Conservation (phyloP, 2,329 filamentous ascomycete species). For the Penicillium sp. region DNA sequence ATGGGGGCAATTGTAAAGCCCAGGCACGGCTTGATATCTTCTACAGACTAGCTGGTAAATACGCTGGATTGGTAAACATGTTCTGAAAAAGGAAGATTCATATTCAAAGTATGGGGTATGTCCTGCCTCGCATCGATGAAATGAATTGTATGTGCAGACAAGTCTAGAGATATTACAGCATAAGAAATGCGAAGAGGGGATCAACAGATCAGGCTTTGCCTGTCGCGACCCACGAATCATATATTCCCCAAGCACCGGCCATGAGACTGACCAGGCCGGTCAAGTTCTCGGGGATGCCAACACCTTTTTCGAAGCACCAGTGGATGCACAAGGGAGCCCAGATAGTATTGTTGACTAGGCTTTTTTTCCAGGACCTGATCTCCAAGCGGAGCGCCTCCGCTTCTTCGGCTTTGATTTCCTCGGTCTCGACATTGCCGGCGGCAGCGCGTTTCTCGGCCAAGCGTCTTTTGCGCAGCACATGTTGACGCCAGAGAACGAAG, state of each 20-base stretch:
- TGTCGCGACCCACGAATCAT: conserved; percentile 47
- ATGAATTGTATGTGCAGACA: background rate
- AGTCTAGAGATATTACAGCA: background rate
- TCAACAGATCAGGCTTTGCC: conserved; percentile 15
- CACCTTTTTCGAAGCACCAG: conserved; percentile 71
- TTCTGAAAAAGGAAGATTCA: background rate
- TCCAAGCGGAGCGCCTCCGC: conserved; percentile 31
- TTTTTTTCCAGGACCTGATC: conserved; percentile 62
- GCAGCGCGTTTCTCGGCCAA: conserved; percentile 23
- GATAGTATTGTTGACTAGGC: conserved; percentile 65
- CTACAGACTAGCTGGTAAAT: background rate
- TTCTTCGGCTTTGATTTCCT: conserved; percentile 30
- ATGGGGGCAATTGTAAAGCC: background rate
- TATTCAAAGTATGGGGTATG: background rate
- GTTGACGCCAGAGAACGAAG: conserved; percentile 58
- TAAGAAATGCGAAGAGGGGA: background rate
- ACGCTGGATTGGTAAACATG: background rate
- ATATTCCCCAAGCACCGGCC: conserved; percentile 48
- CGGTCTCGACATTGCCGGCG: conserved; percentile 10
- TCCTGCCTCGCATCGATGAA: background rate
- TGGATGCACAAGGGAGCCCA: conserved; percentile 84
- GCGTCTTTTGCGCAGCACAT: conserved; percentile 32
- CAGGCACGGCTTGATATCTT: background rate
- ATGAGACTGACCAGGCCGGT: conserved; percentile 60
- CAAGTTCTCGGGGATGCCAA: conserved; percentile 57